A percentile compares a stretch with the other conserved stretches of the same genome.
phyloP scores from a whole-genome alignment of 495 filamentous ascomycete species.

The Talaromyces borbonicus region DNA sequence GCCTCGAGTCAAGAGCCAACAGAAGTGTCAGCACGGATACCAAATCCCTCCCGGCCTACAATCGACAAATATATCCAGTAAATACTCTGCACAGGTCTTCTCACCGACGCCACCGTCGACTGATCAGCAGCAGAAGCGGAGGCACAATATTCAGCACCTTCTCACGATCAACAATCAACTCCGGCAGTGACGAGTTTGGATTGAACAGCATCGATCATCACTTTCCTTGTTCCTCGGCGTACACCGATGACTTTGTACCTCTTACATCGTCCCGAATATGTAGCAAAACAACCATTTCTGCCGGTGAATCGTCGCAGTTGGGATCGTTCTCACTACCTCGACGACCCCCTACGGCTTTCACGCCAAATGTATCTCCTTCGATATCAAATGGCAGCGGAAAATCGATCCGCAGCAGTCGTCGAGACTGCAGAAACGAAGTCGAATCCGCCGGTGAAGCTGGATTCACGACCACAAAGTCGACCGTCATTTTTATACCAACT shows the following conservation, averaged over 20 bases:
- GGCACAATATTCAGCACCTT: background rate
- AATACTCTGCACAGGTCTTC: background rate
- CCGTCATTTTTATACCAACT: background rate
- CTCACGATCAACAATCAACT: background rate
- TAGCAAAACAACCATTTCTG: conserved; percentile 1
- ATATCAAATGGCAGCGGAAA: background rate
- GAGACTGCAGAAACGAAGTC: background rate
- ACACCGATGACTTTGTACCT: background rate
- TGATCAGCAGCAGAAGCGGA: background rate
- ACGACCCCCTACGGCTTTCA: background rate
- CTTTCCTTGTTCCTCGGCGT: no score
- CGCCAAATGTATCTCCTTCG: background rate
- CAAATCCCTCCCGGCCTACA: background rate
- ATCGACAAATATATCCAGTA: background rate
- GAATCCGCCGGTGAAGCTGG: background rate
- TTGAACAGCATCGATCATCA: no score
- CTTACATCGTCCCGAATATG: background rate
- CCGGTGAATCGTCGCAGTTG: background rate
- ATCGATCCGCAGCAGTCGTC: background rate
- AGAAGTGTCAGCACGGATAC: background rate
- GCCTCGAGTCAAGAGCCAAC: background rate
- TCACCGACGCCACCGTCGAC: background rate
- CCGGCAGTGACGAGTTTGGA: background rate
- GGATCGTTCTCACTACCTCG: background rate
- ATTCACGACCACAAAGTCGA: background rate